These are phyloP conservation scores for Corylus heterophylla DNA, from an alignment of 306 rosid species.

Conservation along the genomic window DNA sequence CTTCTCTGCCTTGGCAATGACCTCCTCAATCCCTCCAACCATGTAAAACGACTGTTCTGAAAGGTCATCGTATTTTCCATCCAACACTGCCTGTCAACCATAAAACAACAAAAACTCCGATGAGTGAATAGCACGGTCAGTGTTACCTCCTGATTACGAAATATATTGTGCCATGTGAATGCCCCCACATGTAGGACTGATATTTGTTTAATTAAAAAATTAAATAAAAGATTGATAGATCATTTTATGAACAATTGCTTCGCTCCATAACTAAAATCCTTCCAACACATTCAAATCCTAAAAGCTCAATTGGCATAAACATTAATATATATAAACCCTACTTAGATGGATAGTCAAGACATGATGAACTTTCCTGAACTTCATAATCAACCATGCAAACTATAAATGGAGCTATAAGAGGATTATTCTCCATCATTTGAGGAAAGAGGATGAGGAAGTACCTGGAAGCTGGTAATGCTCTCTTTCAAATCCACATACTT, in stretches of 20 bases:
- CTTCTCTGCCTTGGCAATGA: conserved; percentile 95
- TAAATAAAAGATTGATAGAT: background rate
- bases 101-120: conserved; percentile 14
- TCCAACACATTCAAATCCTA: background rate
- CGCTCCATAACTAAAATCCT: background rate
- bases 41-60: conserved; percentile 90
- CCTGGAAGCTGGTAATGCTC: conserved; percentile 87
- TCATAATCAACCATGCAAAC: background rate
- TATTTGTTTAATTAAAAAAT: background rate
- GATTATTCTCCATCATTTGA: background rate
- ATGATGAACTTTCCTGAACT: background rate
- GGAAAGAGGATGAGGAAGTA: conserved; percentile 23
- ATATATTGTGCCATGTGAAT: background rate
- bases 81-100: conserved; percentile 80
- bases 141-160: background rate
- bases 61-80: conserved; percentile 93
- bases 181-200: background rate
- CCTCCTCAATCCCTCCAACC: conserved; percentile 99
- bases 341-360: background rate
- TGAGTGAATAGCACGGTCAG: conserved; percentile 6
- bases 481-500: conserved; percentile 95
- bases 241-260: background rate
- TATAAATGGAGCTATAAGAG: background rate
- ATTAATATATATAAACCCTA: background rate
- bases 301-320: background rate